Conservation (phyloP, 2,329 filamentous ascomycete species). For the Furcasterigmium sp. region DNA sequence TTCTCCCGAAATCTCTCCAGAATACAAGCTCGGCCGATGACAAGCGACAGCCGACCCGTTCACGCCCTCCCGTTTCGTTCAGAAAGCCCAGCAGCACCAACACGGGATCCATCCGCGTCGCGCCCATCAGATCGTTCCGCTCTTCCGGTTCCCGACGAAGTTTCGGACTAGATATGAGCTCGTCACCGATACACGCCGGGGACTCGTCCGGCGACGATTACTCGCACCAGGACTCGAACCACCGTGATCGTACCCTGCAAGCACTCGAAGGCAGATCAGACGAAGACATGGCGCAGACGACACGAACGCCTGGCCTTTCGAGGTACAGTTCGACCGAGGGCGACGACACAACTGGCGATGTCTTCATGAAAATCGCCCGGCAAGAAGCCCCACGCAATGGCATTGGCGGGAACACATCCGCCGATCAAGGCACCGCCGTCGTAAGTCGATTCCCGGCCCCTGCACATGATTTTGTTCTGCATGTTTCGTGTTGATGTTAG, state of each 20-base stretch:
- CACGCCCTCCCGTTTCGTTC: conserved; percentile 45
- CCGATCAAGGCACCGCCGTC: conserved; percentile 32
- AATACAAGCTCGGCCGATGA: conserved; percentile 37
- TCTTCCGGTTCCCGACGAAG: conserved; percentile 54
- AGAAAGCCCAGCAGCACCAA: conserved; percentile 29
- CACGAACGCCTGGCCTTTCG: conserved; percentile 8
- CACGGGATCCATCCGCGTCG: conserved; percentile 34
- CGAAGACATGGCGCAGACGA: conserved; percentile 30
- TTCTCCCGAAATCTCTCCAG: conserved; percentile 36
- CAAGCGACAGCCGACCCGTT: conserved; percentile 31
- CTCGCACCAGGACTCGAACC: conserved; percentile 28
- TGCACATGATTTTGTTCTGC: background rate
- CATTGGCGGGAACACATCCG: conserved; percentile 9
- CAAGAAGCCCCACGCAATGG: conserved; percentile 39
- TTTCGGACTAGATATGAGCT: conserved; percentile 46
- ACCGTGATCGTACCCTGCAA: conserved; percentile 44
- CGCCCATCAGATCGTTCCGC: conserved; percentile 51
- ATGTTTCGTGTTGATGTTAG: conserved; percentile 4
- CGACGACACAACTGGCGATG: conserved; percentile 49
- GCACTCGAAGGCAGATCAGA: conserved; percentile 42
- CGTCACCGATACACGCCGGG: conserved; percentile 33
- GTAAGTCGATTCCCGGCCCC: conserved; percentile 33
- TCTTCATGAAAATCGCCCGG: conserved; percentile 54
- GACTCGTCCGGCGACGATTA: conserved; percentile 35
- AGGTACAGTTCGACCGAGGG: conserved; percentile 30